Evolutionary conservation across 2,329 filamentous ascomycete species (phyloP).

Genomic region (Talaromyces sp.): DNA sequence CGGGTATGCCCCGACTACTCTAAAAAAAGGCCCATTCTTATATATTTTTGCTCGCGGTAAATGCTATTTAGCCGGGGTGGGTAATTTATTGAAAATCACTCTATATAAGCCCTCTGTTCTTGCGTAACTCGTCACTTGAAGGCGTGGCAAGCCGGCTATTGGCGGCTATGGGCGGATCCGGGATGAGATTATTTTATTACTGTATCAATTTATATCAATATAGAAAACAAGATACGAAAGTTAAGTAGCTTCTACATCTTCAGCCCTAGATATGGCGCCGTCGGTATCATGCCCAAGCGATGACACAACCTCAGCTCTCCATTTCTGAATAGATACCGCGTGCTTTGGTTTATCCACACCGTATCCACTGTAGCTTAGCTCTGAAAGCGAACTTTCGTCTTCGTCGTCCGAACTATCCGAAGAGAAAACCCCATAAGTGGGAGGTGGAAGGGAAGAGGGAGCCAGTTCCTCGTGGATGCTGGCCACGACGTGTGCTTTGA

Average conservation of each 20-base stretch:
- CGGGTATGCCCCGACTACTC: not conserved
- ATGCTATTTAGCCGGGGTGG: not conserved
- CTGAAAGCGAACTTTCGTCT: not conserved
- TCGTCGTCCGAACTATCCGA: slow-evolving; percentile 8
- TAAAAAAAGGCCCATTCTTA: not conserved
- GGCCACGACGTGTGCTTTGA: slow-evolving; percentile 13
- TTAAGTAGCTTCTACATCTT: not conserved
- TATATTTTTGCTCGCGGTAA: not conserved
- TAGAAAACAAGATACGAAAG: not conserved
- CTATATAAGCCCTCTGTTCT: not conserved
- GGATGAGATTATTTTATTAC: not conserved
- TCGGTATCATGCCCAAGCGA: not conserved
- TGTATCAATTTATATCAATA: not conserved
- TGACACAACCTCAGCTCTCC: slow-evolving; percentile 6
- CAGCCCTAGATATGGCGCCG: not conserved
- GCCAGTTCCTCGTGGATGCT: slow-evolving; percentile 17
- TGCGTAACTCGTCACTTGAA: not conserved
- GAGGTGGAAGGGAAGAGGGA: slow-evolving; percentile 26
- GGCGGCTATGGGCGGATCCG: not conserved
- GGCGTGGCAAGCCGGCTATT: not conserved
- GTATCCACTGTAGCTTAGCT: not conserved
- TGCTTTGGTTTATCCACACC: not conserved
- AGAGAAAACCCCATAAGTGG: slow-evolving; percentile 24
- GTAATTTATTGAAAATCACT: not conserved
- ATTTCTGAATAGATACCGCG: slow-evolving; percentile 6